These are phyloP conservation scores for Asclepias syriaca DNA, from an alignment of 257 asterid species.

Conservation along the genomic window DNA sequence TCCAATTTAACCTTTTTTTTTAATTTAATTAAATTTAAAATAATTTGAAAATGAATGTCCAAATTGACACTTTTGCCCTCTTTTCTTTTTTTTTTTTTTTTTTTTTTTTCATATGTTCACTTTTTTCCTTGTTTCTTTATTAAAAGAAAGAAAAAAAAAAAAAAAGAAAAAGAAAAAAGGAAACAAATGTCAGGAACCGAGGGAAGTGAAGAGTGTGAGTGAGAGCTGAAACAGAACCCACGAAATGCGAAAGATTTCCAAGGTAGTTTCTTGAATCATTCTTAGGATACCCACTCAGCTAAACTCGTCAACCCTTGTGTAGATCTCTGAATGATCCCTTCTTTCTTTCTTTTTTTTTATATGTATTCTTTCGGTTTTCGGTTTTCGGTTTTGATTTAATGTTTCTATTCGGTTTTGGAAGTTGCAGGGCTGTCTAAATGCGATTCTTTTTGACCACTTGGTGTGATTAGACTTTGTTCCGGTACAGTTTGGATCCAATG, in stretches of 20 bases:
- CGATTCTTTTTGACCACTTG: slow-evolving; percentile 6
- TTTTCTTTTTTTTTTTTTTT: too few relatives aligned
- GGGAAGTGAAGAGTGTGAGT: slow-evolving; percentile 3
- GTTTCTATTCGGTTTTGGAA: not conserved
- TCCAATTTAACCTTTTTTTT: too few relatives aligned
- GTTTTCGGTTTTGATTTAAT: slow-evolving; percentile 3
- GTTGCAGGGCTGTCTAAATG: not conserved
- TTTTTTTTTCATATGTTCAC: too few relatives aligned
- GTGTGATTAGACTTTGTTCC: not conserved
- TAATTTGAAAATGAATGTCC: too few relatives aligned
- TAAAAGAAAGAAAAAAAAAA: not conserved
- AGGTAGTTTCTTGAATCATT: slow-evolving; percentile 1
- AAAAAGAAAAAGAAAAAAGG: not conserved
- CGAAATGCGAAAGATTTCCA: not conserved
- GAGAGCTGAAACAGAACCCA: not conserved
- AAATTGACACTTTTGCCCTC: too few relatives aligned
- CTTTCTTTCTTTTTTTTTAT: slow-evolving; percentile 1
- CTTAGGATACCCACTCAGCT: not conserved
- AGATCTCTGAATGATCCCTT: slow-evolving; percentile 5
- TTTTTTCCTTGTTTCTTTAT: not conserved
- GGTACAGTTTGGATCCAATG: slow-evolving; percentile 23
- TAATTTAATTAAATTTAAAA: too few relatives aligned
- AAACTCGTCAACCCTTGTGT: not conserved
- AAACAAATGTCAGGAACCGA: not conserved
- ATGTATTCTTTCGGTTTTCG: not conserved